Percentiles rank a stretch among this genome's conserved stretches.
phyloP scores from a whole-genome alignment of 2,329 filamentous ascomycete species.

The Scytalidium sp. region DNA sequence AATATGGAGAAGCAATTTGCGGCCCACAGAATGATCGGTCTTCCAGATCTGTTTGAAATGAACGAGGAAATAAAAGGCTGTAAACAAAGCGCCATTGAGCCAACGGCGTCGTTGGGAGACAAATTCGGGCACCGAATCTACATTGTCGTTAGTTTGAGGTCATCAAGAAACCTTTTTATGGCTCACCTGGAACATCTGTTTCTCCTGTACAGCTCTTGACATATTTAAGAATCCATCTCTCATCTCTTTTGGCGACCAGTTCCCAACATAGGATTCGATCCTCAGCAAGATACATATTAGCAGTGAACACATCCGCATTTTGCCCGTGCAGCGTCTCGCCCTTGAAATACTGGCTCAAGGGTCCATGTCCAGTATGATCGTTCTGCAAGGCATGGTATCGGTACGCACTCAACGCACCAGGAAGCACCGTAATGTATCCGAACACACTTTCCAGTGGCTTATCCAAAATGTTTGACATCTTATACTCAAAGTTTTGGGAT shows the following conservation, averaged over 20 bases:
- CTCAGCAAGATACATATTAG: slow-evolving; percentile 92
- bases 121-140: slow-evolving; percentile 91
- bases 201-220: slow-evolving; percentile 96
- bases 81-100: slow-evolving; percentile 99
- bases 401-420: slow-evolving; percentile 92
- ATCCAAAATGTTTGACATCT: slow-evolving; percentile 98
- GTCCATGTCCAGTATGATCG: slow-evolving; percentile 91
- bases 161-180: not conserved
- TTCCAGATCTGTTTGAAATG: slow-evolving; percentile 91
- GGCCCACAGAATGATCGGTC: slow-evolving; percentile 85
- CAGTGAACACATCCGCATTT: slow-evolving; percentile 94
- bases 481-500: slow-evolving; percentile 99
- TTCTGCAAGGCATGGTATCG: slow-evolving; percentile 95
- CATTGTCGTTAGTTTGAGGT: slow-evolving; percentile 7
- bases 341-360: slow-evolving; percentile 98
- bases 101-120: slow-evolving; percentile 94
- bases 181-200: slow-evolving; percentile 91
- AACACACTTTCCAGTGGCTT: slow-evolving; percentile 97
- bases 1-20: slow-evolving; percentile 89
- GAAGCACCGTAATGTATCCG: slow-evolving; percentile 95
- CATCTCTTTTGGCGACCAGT: slow-evolving; percentile 88
- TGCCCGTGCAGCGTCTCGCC: slow-evolving; percentile 95
- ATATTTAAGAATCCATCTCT: slow-evolving; percentile 97
- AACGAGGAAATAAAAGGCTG: slow-evolving; percentile 93
- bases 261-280: slow-evolving; percentile 93